Percentiles rank a stretch among this genome's conserved stretches.
Evolutionary conservation across 2,329 filamentous ascomycete genomes (phyloP).

Genomic region (Penicillium sclerotigenum): DNA sequence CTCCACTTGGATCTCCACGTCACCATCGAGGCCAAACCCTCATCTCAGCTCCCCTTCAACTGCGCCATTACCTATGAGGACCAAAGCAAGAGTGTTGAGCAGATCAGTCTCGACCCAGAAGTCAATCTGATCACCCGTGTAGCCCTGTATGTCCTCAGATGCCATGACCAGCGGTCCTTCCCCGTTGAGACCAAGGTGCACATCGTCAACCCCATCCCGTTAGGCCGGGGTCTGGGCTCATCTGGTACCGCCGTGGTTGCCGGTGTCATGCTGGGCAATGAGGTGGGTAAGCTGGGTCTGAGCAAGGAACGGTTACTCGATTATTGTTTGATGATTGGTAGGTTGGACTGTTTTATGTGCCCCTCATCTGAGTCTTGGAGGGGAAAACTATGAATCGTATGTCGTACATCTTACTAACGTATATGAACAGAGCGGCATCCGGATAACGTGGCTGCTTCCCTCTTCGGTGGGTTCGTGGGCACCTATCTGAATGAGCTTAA

Average conservation of each 20-base stretch:
- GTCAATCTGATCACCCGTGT: slow-evolving; percentile 91
- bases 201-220: slow-evolving; percentile 91
- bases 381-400: neutral
- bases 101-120: slow-evolving; percentile 79
- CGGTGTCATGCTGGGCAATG: slow-evolving; percentile 87
- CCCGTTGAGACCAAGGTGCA: slow-evolving; percentile 85
- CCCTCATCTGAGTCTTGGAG: neutral
- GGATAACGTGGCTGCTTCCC: slow-evolving; percentile 89
- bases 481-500: slow-evolving; percentile 92
- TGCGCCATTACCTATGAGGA: slow-evolving; percentile 91
- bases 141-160: slow-evolving; percentile 89
- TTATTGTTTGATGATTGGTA: slow-evolving; percentile 94
- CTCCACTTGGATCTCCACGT: slow-evolving; percentile 89
- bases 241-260: slow-evolving; percentile 94
- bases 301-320: slow-evolving; percentile 82
- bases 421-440: slow-evolving; percentile 65
- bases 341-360: slow-evolving; percentile 20
- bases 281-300: slow-evolving; percentile 76
- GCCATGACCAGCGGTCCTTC: slow-evolving; percentile 81
- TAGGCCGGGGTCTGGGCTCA: slow-evolving; percentile 89
- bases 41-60: slow-evolving; percentile 48
- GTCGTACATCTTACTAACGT: slow-evolving; percentile 13
- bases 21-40: slow-evolving; percentile 60
- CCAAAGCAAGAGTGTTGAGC: slow-evolving; percentile 64
- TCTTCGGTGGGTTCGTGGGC: slow-evolving; percentile 95